Evolutionary conservation across 352 stramenopile genomes (phyloP), one percentile per base, ranked within the genome.

Genomic region (Globisporangium canariense): DNA sequence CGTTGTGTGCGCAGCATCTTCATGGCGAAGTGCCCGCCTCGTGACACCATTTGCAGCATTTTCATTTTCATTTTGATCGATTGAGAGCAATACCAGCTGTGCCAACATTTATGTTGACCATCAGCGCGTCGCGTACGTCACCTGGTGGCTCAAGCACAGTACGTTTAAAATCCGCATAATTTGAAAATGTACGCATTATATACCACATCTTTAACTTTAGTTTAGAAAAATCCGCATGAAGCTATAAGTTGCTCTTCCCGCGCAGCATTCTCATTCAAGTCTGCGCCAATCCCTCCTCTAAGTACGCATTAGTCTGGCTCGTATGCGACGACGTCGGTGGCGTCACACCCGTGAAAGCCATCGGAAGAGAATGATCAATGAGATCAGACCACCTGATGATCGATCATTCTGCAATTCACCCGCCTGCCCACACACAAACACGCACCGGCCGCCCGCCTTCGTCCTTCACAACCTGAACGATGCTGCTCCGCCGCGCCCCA

Each of bases 401-500:
- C 14, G 40, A 11, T 56, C 52, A 58, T 25, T 58, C 52, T 13
- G 11, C 52, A 46, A 46, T n/a, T 46, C n/a, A 4, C 51, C 11
- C 32, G 32, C 25, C 25, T 28, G 1, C 25, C 25, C 25, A 28
- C 25, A 28, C 25, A 28, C 25, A 28, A 28, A 28, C 25, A 28
- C 25, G 25, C 25, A 28, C 52, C 32, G 30, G 8, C 51, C 22
- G 14, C 4, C 13, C 18, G 13, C 22, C 49, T 34, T 20, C 22
- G 11, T 54, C 9, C 51, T 30, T 25, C 28, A 22, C 7, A 36
- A 8, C 32, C 14, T 41, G 28, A 40, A 20, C 34, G 32, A 58
- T 58, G 52, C 52, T 58, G 32, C 52, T 58, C 30, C 32, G 46
- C 20, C 46, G 52, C 52, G 14, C 52, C 10, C 32, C 52, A 36